Conservation (phyloP, 1,139 yeast genomes). For the Protomyces pachydermus region DNA sequence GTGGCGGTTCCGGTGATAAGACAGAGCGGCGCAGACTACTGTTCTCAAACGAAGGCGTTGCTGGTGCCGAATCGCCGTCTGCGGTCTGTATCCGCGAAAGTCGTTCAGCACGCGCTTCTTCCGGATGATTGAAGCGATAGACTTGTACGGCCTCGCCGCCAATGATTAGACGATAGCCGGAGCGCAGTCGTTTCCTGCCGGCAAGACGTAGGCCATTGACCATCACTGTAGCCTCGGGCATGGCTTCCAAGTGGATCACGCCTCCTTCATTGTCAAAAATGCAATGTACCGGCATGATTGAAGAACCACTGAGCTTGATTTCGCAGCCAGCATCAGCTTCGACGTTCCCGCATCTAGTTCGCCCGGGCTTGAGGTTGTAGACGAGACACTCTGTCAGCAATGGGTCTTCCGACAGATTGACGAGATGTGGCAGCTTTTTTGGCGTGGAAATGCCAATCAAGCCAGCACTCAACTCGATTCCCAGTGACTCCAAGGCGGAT, state of each 20-base stretch:
- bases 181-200: constrained; percentile 30
- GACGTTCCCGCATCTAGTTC: constrained; percentile 34
- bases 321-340: constrained; percentile 30
- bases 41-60: constrained; percentile 2
- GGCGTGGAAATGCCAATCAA: constrained; percentile 37
- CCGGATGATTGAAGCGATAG: constrained; percentile 37
- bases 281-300: constrained; percentile 35
- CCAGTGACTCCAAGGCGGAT: constrained; percentile 36
- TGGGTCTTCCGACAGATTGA: constrained; percentile 38
- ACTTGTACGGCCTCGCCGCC: constrained; percentile 34
- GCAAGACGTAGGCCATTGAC: constrained; percentile 35
- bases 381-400: constrained; percentile 36
- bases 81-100: not conserved
- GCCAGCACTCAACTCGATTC: constrained; percentile 34
- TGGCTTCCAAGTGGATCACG: constrained; percentile 32
- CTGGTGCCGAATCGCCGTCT: constrained; percentile 2
- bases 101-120: constrained; percentile 31
- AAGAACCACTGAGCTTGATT: constrained; percentile 35
- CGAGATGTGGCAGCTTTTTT: constrained; percentile 36
- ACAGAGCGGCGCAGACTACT: not conserved
- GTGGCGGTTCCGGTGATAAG: not conserved
- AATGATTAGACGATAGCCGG: constrained; percentile 36
- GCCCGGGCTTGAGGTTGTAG: constrained; percentile 36
- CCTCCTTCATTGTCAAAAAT: constrained; percentile 32
- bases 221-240: constrained; percentile 32